Base-by-base conservation (phyloP, 2,329 filamentous ascomycete species). In the Alternaria ethzedia region DNA sequence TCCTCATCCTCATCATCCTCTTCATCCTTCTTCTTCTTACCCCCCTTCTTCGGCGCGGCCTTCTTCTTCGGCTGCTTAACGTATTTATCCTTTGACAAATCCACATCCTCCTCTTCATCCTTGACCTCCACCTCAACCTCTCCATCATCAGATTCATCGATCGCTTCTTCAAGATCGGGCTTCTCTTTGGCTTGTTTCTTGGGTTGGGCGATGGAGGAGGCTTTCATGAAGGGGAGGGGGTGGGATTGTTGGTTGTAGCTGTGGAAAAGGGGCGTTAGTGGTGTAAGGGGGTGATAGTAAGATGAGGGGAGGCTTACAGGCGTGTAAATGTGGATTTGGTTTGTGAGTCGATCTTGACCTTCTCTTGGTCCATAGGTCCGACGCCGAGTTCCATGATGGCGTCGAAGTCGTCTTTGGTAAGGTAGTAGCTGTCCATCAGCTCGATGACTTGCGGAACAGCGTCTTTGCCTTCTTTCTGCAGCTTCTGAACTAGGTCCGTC, bases 171-270 rank as follows among this genome's bases (percentile, higher is more conserved):
- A 30, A 99, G 86, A 82, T 99, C 96, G 1, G 96, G 96, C 65
- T 91, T 91, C 51, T 95, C 93, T 79, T 87, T 88, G 25, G 88
- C 83, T 44, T 85, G 83, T 73, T 89, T 90, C 83, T 92, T 93
- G 5, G 93, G 89, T 4, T 89, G 91, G 10, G 88, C 79, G 15
- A 96, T 87, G 67, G 86, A 92, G 72, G 88, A 93, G 3, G 94
- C 93, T 81, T 97, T 98, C 89, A 98, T 97, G 82, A 97, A 99
- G 1, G 96, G 94, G 55, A 99, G 83, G 0, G 95, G 95, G 71
- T 99, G 96, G 17, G 90, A 90, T 82, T 90, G 91, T 63, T 86
- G 82, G 72, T 99, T 99, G 79, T 99, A 96, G 58, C 92, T 95
- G 57, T 11, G 21, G 21, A 21, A 21, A 21, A 21, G n/a, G 32